Evolutionary conservation across 2,329 filamentous ascomycete species (phyloP).

Genomic region (Seiridium unicorne): DNA sequence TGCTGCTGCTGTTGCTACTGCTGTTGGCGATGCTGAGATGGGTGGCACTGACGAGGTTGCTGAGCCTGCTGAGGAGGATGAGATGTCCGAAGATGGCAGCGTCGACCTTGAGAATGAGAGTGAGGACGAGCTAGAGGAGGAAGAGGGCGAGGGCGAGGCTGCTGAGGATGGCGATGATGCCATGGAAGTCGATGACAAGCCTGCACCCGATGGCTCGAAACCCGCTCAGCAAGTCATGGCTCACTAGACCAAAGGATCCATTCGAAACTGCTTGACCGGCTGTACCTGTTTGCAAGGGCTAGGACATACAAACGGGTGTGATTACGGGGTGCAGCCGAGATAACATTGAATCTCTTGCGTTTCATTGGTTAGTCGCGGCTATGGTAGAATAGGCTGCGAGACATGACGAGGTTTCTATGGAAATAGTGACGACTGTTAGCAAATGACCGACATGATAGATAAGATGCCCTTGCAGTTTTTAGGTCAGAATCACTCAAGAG

Average conservation of each 20-base stretch:
- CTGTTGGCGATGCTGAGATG: conserved; percentile 67
- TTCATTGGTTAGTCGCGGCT: not conserved
- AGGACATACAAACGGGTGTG: not conserved
- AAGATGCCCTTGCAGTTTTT: not conserved
- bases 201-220: conserved; percentile 17
- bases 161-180: conserved; percentile 34
- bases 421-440: not conserved
- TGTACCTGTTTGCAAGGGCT: not conserved
- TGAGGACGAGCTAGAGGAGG: conserved; percentile 63
- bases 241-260: conserved; percentile 14
- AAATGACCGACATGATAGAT: conserved; percentile 6
- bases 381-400: not conserved
- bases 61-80: conserved; percentile 58
- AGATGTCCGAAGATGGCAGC: conserved; percentile 64
- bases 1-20: conserved; percentile 57
- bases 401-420: not conserved
- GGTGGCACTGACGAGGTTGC: conserved; percentile 51
- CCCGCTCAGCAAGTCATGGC: conserved; percentile 21
- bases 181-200: conserved; percentile 39
- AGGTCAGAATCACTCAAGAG: not conserved
- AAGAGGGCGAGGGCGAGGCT: conserved; percentile 33
- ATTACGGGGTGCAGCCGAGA: not conserved
- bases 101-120: conserved; percentile 73
- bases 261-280: not conserved
- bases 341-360: not conserved